Evolutionary conservation across 2,329 filamentous ascomycete genomes (phyloP).

Genomic region (Calonectria montana): DNA sequence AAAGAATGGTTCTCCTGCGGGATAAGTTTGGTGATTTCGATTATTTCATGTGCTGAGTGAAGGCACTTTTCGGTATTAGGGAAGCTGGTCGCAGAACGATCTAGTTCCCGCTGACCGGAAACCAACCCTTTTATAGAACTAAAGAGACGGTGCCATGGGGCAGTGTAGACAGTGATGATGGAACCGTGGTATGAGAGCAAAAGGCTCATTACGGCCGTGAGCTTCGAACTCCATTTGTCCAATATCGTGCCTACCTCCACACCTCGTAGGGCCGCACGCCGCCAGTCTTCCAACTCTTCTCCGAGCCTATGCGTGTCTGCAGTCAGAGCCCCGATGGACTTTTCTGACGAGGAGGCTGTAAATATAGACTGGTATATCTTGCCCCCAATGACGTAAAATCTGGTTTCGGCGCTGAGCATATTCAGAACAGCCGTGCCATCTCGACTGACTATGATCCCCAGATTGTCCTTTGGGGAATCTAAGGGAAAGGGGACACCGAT

Average conservation of each 20-base stretch:
- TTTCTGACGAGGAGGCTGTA: background rate
- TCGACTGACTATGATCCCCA: slow-evolving; percentile 12
- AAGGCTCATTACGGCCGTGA: slow-evolving; percentile 6
- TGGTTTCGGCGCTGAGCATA: slow-evolving; percentile 1
- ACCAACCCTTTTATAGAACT: slow-evolving; percentile 2
- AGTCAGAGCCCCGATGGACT: background rate
- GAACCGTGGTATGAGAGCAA: slow-evolving; percentile 12
- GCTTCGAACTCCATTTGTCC: slow-evolving; percentile 9
- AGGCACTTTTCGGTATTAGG: slow-evolving; percentile 14
- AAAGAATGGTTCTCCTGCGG: background rate
- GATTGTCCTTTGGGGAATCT: slow-evolving; percentile 14
- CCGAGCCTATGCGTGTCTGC: slow-evolving; percentile 1
- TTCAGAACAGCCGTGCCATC: background rate
- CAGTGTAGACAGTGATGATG: slow-evolving; percentile 10
- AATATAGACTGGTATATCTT: slow-evolving; percentile 12
- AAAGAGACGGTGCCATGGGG: slow-evolving; percentile 14
- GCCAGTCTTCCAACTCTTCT: slow-evolving; percentile 8
- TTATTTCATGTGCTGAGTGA: slow-evolving; percentile 13
- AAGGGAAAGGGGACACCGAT: background rate
- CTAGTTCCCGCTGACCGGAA: background rate
- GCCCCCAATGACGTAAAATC: slow-evolving; percentile 3
- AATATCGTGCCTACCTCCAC: background rate
- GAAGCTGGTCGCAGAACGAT: background rate
- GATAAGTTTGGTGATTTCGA: background rate
- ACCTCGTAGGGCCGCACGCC: background rate